Evolutionary conservation across 768 basidiomycete genomes (phyloP), one percentile per base, ranked within the genome.

Genomic region (Suillus hirtellus): DNA sequence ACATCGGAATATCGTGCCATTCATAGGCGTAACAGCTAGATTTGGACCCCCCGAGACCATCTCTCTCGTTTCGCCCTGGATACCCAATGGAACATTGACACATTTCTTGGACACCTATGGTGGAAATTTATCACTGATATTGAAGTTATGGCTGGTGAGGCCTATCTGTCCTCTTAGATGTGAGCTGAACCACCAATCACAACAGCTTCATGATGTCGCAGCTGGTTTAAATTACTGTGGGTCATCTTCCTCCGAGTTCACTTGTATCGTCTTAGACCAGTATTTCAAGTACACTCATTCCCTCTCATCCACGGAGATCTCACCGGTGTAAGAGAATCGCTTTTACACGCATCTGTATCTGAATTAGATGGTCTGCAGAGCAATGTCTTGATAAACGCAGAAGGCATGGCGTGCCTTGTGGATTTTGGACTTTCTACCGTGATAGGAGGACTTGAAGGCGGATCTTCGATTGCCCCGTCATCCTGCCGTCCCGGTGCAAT

Each of bases 351-450:
- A 31, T n/a, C n/a, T 37, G 34, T 31, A 21, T 37, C 50, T 31
- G 17, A 43, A 21, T 43, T 17, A 62, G 19, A 60, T 21, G 47
- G 40, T 14, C 38, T 27, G 50, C 24, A 69, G 68, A 66, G 64
- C 43, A 69, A 69, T 17, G 62, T 70, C 12, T 66, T 69, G 31
- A 56, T 69, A n/a, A 59, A 55, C 52, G 60, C 55, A n/a, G 35
- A 67, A 27, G 52, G 63, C 31, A 59, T 65, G 42, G 68, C 66
- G 0, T 68, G 67, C 8, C 67, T 69, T n/a, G 62, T 77, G 58
- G 82, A 83, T 60, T 83, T 83, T 66, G 82, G 82, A 7, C 69
- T 83, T 4, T 82, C 81, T 34, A 79, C 68, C 21, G 74, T 82
- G 46, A 67, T 78, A 34, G 72, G 72, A n/a, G 79, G 80, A 63